Conservation (phyloP, 1,139 yeast genomes). For the Candida sojae region DNA sequence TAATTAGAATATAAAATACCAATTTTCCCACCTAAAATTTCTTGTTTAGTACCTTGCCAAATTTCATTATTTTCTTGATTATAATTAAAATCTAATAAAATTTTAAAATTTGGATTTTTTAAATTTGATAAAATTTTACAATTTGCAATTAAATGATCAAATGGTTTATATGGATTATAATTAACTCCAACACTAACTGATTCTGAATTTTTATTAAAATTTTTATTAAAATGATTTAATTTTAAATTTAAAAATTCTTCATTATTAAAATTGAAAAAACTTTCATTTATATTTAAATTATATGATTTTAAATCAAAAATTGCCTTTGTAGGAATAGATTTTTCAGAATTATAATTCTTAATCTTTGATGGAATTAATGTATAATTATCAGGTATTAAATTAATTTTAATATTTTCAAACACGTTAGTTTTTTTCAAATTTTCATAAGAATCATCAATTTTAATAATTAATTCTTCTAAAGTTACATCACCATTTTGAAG, state of each 20-base stretch:
- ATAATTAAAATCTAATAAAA: constrained; percentile 36
- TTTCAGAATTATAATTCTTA: constrained; percentile 34
- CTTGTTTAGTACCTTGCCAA: constrained; percentile 40
- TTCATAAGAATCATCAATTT: constrained; percentile 26
- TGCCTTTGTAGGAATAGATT: constrained; percentile 40
- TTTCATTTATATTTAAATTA: constrained; percentile 38
- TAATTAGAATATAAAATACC: constrained; percentile 39
- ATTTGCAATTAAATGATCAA: constrained; percentile 39
- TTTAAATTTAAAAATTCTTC: constrained; percentile 42
- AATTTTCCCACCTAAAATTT: constrained; percentile 39
- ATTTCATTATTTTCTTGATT: constrained; percentile 40
- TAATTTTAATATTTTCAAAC: constrained; percentile 38
- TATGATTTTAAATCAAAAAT: constrained; percentile 36
- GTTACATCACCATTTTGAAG: constrained; percentile 47
- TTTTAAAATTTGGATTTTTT: constrained; percentile 43
- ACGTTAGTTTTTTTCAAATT: constrained; percentile 43
- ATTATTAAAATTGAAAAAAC: constrained; percentile 37
- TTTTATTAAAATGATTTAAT: constrained; percentile 43
- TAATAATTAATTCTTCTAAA: constrained; percentile 37
- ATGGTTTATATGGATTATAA: constrained; percentile 50
- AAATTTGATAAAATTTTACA: constrained; percentile 37
- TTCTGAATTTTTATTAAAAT: constrained; percentile 48
- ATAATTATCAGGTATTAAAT: constrained; percentile 35
- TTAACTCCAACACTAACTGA: constrained; percentile 41
- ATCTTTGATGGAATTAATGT: constrained; percentile 26